These are phyloP conservation scores for Oryza glumipatula DNA, from an alignment of 176 grass and related monocot genomes.

Conservation along the genomic window DNA sequence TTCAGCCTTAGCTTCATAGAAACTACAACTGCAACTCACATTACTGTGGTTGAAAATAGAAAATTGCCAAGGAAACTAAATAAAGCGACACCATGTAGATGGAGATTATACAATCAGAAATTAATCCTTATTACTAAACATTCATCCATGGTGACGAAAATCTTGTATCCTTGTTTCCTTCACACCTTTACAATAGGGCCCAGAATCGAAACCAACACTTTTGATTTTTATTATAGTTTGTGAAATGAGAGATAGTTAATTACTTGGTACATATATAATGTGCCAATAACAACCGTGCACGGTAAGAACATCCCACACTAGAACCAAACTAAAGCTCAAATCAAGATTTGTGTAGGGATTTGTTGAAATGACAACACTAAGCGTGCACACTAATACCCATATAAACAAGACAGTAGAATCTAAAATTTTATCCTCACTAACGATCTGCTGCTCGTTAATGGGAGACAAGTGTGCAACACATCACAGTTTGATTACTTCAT, in stretches of 20 bases:
- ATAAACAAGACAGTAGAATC: not conserved
- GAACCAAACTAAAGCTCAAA: not conserved
- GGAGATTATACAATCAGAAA: too few relatives aligned
- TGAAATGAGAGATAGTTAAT: not conserved
- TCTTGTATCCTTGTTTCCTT: too few relatives aligned
- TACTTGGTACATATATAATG: not conserved
- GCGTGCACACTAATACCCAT: constrained; percentile 27
- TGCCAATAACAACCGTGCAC: not conserved
- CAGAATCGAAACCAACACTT: too few relatives aligned
- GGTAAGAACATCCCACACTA: not conserved
- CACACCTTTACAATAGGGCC: too few relatives aligned
- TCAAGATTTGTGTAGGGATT: not conserved
- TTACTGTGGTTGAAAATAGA: too few relatives aligned
- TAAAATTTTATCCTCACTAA: not conserved
- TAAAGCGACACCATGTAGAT: too few relatives aligned
- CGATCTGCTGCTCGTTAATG: constrained; percentile 12
- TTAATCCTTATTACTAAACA: too few relatives aligned
- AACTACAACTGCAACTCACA: too few relatives aligned
- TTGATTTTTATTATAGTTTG: not conserved
- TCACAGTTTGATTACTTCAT: constrained; percentile 17
- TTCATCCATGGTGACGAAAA: too few relatives aligned
- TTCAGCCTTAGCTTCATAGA: too few relatives aligned
- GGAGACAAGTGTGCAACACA: constrained; percentile 11
- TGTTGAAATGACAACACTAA: not conserved
- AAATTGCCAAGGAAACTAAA: too few relatives aligned